Evolutionary conservation across 306 rosid species (phyloP), one percentile per base, ranked within the genome.

Genomic region (Glycine latifolia): DNA sequence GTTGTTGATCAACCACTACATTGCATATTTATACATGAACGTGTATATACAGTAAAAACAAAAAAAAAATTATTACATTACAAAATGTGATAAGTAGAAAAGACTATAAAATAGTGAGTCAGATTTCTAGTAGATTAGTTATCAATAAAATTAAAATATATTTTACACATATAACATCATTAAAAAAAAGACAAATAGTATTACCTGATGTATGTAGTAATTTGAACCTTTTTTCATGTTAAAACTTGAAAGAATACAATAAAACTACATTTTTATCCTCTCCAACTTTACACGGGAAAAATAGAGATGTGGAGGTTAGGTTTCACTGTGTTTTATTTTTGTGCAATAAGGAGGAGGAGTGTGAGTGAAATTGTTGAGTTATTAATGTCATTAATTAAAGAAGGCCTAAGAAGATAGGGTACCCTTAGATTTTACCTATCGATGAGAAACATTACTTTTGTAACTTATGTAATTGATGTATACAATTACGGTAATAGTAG

Each of bases 361-460:
- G 37, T 53, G 56, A 53, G 44, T n/a, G 11, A 59, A 16, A 59
- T 44, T 11, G 60, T 26, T 61, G 55, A 47, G 49, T 61, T 35
- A 72, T 61, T 49, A 49, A 49, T 62, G 31, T 39, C 16, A 72
- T 61, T 58, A 53, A 52, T 71, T 71, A 15, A 71, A 60, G 65
- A 37, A 61, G 61, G 46, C 16, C 56, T 77, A 65, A 50, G 73
- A 53, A 78, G 26, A 53, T 77, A 20, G 75, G 53, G 49, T 15
- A 10, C 43, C n/a, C 56, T 31, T 79, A 68, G 69, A 55, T 54
- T 77, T 62, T 66, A 78, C 47, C 75, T 6, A 37, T 58, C 15
- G 4, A 44, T 55, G 69, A 79, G 69, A 68, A 60, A 47, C 12
- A 44, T 59, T 58, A 12, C 26, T 72, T 73, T 37, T 73, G 52